phyloP scores from a whole-genome alignment of 768 basidiomycete species.

The Candolleomyces efflorescens region DNA sequence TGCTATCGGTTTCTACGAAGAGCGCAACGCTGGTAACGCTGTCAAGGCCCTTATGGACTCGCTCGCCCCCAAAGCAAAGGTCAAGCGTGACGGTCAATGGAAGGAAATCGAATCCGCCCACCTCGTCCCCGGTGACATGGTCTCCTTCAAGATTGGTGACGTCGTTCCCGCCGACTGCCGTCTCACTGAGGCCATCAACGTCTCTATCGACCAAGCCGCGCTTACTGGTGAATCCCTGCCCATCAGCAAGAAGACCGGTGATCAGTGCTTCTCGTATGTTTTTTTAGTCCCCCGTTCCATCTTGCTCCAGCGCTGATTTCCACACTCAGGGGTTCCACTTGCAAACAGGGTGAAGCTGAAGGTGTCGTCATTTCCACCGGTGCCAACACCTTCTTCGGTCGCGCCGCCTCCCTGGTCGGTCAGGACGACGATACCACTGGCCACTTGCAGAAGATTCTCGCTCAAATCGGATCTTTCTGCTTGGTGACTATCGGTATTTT shows the following conservation, averaged over 20 bases:
- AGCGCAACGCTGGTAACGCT: constrained; percentile 94
- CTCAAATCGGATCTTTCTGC: constrained; percentile 97
- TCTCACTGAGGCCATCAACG: constrained; percentile 94
- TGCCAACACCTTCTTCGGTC: constrained; percentile 98
- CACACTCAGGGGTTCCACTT: constrained; percentile 80
- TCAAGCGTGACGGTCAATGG: constrained; percentile 84
- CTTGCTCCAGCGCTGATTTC: not conserved
- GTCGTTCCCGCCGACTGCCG: constrained; percentile 98
- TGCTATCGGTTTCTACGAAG: constrained; percentile 96
- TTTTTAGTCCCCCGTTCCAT: constrained; percentile 5
- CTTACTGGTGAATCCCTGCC: constrained; percentile 97
- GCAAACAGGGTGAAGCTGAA: constrained; percentile 99
- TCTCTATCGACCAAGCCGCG: constrained; percentile 97
- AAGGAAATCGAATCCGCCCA: constrained; percentile 84
- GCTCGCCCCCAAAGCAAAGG: constrained; percentile 95
- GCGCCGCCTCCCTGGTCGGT: constrained; percentile 95
- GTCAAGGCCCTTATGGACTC: constrained; percentile 99
- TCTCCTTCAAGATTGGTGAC: constrained; percentile 99
- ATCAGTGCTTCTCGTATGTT: constrained; percentile 97
- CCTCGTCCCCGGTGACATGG: constrained; percentile 93
- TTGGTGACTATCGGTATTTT: constrained; percentile 94
- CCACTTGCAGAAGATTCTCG: constrained; percentile 98
- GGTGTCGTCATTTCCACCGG: constrained; percentile 98
- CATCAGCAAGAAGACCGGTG: constrained; percentile 83
- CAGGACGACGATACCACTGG: constrained; percentile 97